These are phyloP conservation scores for Nectriaceae sp. DNA, from an alignment of 2,329 filamentous ascomycete species.

Conservation along the genomic window DNA sequence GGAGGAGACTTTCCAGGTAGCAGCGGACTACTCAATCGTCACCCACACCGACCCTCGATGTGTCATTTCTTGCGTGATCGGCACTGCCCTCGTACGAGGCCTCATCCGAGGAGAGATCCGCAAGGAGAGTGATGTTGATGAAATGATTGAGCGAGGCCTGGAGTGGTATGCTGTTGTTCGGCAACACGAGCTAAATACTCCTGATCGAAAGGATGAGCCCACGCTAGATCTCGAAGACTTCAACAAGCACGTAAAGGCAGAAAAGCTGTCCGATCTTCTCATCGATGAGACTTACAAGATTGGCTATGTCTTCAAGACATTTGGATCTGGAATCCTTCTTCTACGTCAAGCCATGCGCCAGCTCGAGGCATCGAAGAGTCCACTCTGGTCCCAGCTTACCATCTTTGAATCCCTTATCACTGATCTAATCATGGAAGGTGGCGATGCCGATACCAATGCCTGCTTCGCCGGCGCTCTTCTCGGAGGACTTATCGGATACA, in stretches of 20 bases:
- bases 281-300: slow-evolving; percentile 48
- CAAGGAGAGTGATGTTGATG: slow-evolving; percentile 42
- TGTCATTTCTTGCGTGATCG: slow-evolving; percentile 49
- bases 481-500: slow-evolving; percentile 50
- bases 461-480: slow-evolving; percentile 53
- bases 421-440: slow-evolving; percentile 51
- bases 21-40: slow-evolving; percentile 43
- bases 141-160: slow-evolving; percentile 40
- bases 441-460: slow-evolving; percentile 57
- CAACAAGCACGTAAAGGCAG: slow-evolving; percentile 38
- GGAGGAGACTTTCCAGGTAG: slow-evolving; percentile 45
- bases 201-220: slow-evolving; percentile 30
- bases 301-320: slow-evolving; percentile 56
- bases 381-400: slow-evolving; percentile 19
- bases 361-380: slow-evolving; percentile 14
- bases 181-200: slow-evolving; percentile 20
- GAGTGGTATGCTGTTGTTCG: slow-evolving; percentile 38
- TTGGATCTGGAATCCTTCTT: slow-evolving; percentile 48
- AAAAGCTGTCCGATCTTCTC: slow-evolving; percentile 40
- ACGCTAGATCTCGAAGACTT: slow-evolving; percentile 44
- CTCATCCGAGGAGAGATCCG: slow-evolving; percentile 47
- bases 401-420: slow-evolving; percentile 51
- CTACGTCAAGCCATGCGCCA: slow-evolving; percentile 46
- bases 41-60: slow-evolving; percentile 56
- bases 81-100: slow-evolving; percentile 47